A percentile compares a stretch with the other conserved stretches of the same genome.
These are phyloP conservation scores for Aeschynomene evenia DNA, from an alignment of 306 rosid genomes.

Conservation along the genomic window DNA sequence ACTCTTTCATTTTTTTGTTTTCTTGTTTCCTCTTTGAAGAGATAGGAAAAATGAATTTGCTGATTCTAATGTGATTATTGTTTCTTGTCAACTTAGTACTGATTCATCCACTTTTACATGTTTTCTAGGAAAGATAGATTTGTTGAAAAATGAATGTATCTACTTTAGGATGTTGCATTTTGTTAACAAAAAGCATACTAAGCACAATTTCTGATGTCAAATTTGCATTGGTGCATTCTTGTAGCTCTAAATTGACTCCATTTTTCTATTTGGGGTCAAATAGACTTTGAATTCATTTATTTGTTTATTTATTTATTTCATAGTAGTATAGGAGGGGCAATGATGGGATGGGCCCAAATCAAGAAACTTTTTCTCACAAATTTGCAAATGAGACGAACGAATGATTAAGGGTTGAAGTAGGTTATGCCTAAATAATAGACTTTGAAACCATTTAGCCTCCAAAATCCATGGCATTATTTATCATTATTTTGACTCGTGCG, in stretches of 20 bases:
- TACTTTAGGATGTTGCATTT: no score
- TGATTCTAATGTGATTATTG: neutral
- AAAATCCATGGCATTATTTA: neutral
- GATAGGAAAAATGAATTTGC: neutral
- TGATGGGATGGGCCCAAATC: neutral
- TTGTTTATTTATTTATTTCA: no score
- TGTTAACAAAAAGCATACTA: no score
- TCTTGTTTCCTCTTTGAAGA: neutral
- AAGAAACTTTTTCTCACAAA: no score
- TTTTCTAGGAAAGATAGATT: no score
- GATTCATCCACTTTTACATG: no score
- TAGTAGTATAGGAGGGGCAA: neutral
- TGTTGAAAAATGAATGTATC: no score
- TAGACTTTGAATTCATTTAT: no score
- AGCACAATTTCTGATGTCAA: neutral
- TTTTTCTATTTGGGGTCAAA: neutral
- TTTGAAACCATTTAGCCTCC: neutral
- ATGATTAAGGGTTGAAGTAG: neutral
- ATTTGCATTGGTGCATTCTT: neutral
- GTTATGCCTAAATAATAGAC: no score
- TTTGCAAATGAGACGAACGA: no score
- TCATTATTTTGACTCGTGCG: no score
- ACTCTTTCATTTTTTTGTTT: neutral
- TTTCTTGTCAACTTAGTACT: no score
- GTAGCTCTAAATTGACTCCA: neutral